phyloP scores from a whole-genome alignment of 108 stramenopile species.

The Tribonema minus region DNA sequence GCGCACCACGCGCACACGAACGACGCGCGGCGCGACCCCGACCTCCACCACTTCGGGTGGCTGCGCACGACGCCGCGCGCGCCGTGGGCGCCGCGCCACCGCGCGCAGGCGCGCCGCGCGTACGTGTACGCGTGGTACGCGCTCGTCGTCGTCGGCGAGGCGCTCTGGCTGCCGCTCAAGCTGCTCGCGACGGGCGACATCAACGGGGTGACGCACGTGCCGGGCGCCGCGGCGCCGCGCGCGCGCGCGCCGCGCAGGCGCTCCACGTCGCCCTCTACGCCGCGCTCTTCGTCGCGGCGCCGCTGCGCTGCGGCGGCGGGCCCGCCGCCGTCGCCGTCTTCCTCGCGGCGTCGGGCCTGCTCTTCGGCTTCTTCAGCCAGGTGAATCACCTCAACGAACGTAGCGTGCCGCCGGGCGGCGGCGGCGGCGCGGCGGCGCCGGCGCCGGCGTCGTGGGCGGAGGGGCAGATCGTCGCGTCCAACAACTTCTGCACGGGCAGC shows the following conservation, averaged over 20 bases:
- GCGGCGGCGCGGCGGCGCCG: neutral
- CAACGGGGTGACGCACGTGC: conserved; percentile 18
- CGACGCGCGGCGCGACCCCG: conserved; percentile 64
- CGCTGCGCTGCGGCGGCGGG: conserved; percentile 40
- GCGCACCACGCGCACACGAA: conserved; percentile 67
- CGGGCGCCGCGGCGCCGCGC: conserved; percentile 48
- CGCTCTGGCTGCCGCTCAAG: conserved; percentile 58
- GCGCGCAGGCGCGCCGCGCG: conserved; percentile 35
- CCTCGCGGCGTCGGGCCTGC: conserved; percentile 52
- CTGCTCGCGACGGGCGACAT: conserved; percentile 35
- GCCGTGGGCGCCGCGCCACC: conserved; percentile 6
- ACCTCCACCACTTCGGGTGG: conserved; percentile 62
- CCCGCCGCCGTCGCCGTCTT: conserved; percentile 27
- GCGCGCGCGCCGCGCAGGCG: conserved; percentile 24
- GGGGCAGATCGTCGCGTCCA: conserved; percentile 63
- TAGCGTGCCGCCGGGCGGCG: conserved; percentile 13
- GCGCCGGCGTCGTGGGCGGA: conserved; percentile 41
- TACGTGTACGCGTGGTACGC: conserved; percentile 58
- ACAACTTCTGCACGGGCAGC: conserved; percentile 59
- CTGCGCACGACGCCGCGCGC: neutral
- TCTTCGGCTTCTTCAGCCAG: conserved; percentile 66
- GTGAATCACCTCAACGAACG: conserved; percentile 63
- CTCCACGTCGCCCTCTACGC: conserved; percentile 51
- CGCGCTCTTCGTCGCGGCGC: conserved; percentile 47
- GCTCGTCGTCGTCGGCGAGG: conserved; percentile 59